These are phyloP conservation scores for Leucaena leucocephala DNA, from an alignment of 306 rosid species.

Conservation along the genomic window DNA sequence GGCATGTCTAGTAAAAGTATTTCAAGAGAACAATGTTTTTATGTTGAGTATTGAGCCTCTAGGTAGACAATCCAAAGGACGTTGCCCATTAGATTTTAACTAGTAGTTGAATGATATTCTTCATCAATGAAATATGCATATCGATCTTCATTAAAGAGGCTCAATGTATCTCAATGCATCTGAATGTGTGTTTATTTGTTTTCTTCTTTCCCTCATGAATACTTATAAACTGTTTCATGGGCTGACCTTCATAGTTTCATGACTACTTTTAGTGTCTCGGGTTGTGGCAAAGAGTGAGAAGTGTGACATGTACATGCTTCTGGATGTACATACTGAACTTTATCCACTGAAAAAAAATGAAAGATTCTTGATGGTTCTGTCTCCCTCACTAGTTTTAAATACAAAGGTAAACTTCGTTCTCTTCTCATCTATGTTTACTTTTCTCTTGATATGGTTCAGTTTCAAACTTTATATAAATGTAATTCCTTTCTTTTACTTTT, in stretches of 20 bases:
- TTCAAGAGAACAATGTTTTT: background rate
- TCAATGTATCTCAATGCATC: too few species aligned
- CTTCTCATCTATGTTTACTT: constrained; percentile 3
- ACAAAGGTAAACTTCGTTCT: constrained; percentile 54
- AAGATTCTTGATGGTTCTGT: constrained; percentile 66
- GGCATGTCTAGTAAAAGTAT: background rate
- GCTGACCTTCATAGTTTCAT: constrained; percentile 9
- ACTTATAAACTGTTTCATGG: background rate
- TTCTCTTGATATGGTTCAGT: background rate
- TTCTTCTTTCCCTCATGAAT: background rate
- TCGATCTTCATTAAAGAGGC: background rate
- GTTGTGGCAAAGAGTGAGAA: constrained; percentile 81
- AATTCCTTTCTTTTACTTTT: background rate
- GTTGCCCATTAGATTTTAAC: background rate
- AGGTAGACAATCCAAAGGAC: background rate
- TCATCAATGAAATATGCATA: constrained; percentile 2
- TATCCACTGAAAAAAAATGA: constrained; percentile 71
- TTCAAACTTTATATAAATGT: background rate
- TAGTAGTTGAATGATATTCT: background rate
- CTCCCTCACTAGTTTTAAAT: constrained; percentile 69
- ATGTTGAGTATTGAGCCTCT: background rate
- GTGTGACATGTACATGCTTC: constrained; percentile 58
- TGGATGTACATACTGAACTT: constrained; percentile 83
- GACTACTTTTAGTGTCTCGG: constrained; percentile 61
- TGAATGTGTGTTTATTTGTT: background rate